Evolutionary conservation across 1,139 yeast genomes (phyloP), one percentile per base, ranked within the genome.

Genomic region (Sugiyamaella pinicola): DNA sequence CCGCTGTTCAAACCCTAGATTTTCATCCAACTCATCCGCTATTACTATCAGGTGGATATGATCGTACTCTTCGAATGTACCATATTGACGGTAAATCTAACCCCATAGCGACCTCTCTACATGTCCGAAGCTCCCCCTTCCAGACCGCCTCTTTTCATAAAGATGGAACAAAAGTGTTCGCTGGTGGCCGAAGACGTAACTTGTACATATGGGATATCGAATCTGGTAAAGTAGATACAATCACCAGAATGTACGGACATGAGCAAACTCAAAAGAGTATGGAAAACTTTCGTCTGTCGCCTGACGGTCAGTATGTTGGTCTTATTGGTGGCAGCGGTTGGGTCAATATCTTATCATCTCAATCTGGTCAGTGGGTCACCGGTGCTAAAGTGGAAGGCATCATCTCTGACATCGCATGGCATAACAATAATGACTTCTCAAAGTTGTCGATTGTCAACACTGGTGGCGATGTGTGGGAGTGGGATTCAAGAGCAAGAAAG

Each of bases 381-480:
- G 96, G 93, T 1, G 89, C 89, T 65, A 93, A 93, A 68, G 79
- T 90, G 33, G 97, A 93, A 68, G 96, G 96, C 3, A 83, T 84
- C 1, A 79, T 85, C 35, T 74, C 75, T 3, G 99, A 93, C 68
- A 82, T 91, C 64, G 95, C 83, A 45, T 87, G 91, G 78, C 84
- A 85, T 52, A 84, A 83, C 55, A 69, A 77, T 0, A 34, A 22
- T 17, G 18, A 40, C 26, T 31, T 29, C 26, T 21, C 31, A 3
- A 69, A 76, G 0, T 67, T 76, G 17, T 70, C 87, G 13, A 83
- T 87, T 22, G 81, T 84, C 18, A 91, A 87, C 65, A 76, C 84
- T 0, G 79, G 81, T n/a, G 98, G 98, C 40, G 95, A 89, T 58
- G 80, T 93, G 2, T 91, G 96, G 95, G 96, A 90, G 63, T 95